Evolutionary conservation across 2,329 filamentous ascomycete genomes (phyloP).

Genomic region (Thermothelomyces thermophilus): DNA sequence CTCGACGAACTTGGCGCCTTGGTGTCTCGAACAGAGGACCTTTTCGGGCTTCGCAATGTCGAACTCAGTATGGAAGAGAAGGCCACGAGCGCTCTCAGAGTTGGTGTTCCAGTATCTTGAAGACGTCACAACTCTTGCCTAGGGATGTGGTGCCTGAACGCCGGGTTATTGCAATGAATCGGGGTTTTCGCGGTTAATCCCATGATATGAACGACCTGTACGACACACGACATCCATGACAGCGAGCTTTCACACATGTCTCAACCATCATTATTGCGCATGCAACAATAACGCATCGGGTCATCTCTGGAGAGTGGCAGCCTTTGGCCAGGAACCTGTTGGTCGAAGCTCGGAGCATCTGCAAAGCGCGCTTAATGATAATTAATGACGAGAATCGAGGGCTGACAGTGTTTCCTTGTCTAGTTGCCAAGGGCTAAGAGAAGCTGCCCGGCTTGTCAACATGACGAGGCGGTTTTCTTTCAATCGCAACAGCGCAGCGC

Average conservation of each 20-base stretch:
- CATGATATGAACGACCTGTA: neutral
- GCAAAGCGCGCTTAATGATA: constrained; percentile 1
- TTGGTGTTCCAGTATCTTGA: neutral
- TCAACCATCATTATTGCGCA: neutral
- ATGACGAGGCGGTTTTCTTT: constrained; percentile 94
- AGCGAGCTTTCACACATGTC: neutral
- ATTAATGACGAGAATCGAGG: neutral
- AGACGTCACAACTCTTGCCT: neutral
- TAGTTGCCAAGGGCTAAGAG: constrained; percentile 89
- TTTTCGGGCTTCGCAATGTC: constrained; percentile 13
- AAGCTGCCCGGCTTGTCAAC: constrained; percentile 75
- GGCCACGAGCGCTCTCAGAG: constrained; percentile 3
- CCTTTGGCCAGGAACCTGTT: neutral
- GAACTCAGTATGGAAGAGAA: constrained; percentile 14
- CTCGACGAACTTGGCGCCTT: constrained; percentile 10
- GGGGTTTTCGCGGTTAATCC: neutral
- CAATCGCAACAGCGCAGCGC: constrained; percentile 96
- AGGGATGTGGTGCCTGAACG: neutral
- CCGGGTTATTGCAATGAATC: neutral
- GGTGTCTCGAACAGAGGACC: constrained; percentile 28
- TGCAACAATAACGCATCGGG: neutral
- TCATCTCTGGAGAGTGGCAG: neutral
- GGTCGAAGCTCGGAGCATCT: neutral
- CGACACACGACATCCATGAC: neutral
- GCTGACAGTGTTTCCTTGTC: constrained; percentile 36